A percentile compares a stretch with the other conserved stretches of the same genome.
phyloP scores from a whole-genome alignment of 2,329 filamentous ascomycete genomes.

The Diaporthe ampelina region DNA sequence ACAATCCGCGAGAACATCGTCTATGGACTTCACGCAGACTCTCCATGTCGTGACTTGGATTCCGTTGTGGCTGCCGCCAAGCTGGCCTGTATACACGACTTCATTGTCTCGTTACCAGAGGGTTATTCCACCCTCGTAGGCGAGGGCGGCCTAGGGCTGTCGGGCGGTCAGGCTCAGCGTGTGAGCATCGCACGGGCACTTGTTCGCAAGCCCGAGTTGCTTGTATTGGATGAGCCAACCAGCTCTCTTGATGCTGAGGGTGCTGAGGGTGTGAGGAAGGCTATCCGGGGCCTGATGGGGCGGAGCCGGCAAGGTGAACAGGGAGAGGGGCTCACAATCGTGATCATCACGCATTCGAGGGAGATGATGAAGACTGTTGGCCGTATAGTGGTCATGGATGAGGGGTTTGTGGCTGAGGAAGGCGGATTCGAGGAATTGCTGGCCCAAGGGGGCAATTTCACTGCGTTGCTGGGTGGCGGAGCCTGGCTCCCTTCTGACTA shows the following conservation, averaged over 20 bases:
- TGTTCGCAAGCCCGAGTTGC: constrained; percentile 76
- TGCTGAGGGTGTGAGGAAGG: constrained; percentile 73
- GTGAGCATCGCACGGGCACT: constrained; percentile 86
- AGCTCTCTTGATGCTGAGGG: constrained; percentile 81
- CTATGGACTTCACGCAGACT: constrained; percentile 77
- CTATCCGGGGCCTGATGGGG: constrained; percentile 68
- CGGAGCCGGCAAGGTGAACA: constrained; percentile 40
- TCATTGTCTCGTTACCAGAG: constrained; percentile 78
- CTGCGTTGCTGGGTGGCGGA: constrained; percentile 59
- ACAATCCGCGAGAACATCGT: constrained; percentile 85
- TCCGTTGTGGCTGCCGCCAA: constrained; percentile 67
- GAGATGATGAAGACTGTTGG: constrained; percentile 91
- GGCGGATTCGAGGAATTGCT: constrained; percentile 76
- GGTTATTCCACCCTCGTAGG: constrained; percentile 83
- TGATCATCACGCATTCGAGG: constrained; percentile 84
- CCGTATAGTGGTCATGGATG: constrained; percentile 79
- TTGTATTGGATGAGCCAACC: constrained; percentile 91
- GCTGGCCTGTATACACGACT: constrained; percentile 79
- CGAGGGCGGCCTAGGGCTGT: constrained; percentile 80
- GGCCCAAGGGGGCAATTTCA: constrained; percentile 58
- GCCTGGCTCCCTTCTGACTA: constrained; percentile 39
- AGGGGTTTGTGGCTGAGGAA: constrained; percentile 74
- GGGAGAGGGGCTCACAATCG: constrained; percentile 70
- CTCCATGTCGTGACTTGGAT: constrained; percentile 59
- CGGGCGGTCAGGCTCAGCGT: constrained; percentile 86